Base-by-base conservation (phyloP, 1,284 basidiomycete genomes). In the Pyrrhoderma noxium region DNA sequence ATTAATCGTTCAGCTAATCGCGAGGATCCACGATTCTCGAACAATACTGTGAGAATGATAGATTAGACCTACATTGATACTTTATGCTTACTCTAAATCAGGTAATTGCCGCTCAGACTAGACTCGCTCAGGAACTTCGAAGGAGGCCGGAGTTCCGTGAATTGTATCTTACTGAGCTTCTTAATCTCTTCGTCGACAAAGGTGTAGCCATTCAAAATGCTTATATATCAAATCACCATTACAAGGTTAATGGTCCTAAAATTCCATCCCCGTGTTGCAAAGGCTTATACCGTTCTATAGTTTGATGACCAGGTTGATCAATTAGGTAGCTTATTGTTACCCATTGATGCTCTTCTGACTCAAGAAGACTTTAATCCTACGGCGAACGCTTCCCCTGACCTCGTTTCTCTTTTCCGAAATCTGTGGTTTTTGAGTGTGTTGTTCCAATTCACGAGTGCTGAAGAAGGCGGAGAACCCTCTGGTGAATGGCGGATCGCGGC, bases 341-440 rank as follows among this genome's bases (percentile, higher is more conserved):
- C 93, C 1, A 91, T 99, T 53, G 92, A 95, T 59, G 86, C 90
- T 0, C 75, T 97, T 8, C 75, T 99, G n/a, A 71, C 77, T 35
- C 90, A 94, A 62, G 60, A 70, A 18, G 80, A 87, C 57, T 87
- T 90, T 63, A 75, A 80, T 50, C 83, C 88, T 1, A 77, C 85
- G 37, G 56, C 71, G 11, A 66, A 76, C 35, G 65, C 85, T 16
- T 75, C 82, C 2, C 63, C 78, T 1, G 83, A 84, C 42, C 65
- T 90, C n/a, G 83, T 89, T 3, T 75, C 82, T 3, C 73, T 92
- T 16, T 99, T 97, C 77, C 80, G 94, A 44, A 93, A 93, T 64
- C 77, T 94, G 70, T 99, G 95, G 95, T 92, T 96, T 68, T 69
- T 97, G 11, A 92, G 89, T 61, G 80, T 89, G 16, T 75, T 97